A percentile compares a stretch with the other conserved stretches of the same genome.
Evolutionary conservation across 352 stramenopile species (phyloP).

Genomic region (Phytophthora capsici): DNA sequence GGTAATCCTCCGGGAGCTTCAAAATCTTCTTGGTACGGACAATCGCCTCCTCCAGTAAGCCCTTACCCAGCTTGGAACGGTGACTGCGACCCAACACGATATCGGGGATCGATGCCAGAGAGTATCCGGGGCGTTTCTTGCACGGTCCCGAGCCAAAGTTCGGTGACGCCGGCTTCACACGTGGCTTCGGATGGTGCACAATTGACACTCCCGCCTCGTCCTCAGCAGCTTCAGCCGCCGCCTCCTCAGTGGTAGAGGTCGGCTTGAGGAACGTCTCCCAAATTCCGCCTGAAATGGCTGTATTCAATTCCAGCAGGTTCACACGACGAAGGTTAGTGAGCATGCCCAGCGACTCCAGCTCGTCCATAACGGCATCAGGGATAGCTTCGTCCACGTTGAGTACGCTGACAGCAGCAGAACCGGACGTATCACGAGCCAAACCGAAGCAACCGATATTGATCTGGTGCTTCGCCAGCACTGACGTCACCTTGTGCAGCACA

Average conservation of each 20-base stretch:
- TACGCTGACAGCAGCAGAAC: constrained; percentile 80
- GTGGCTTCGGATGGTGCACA: constrained; percentile 69
- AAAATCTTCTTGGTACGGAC: constrained; percentile 95
- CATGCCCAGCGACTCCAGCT: constrained; percentile 74
- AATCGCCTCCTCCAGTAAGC: constrained; percentile 95
- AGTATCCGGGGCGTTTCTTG: constrained; percentile 98
- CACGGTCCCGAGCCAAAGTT: constrained; percentile 98
- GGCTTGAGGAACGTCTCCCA: constrained; percentile 74
- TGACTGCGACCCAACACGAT: constrained; percentile 95
- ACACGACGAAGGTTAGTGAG: constrained; percentile 89
- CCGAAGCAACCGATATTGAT: constrained; percentile 97
- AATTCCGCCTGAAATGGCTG: constrained; percentile 48
- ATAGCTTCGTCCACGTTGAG: constrained; percentile 92
- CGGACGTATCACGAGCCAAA: constrained; percentile 76
- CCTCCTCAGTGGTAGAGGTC: constrained; percentile 32
- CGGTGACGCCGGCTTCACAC: constrained; percentile 81
- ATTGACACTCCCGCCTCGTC: constrained; percentile 50
- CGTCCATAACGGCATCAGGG: constrained; percentile 82
- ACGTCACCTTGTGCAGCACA: constrained; percentile 94
- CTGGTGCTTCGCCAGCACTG: constrained; percentile 89
- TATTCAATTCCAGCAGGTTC: constrained; percentile 81
- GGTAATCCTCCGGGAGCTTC: constrained; percentile 95
- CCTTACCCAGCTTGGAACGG: constrained; percentile 97
- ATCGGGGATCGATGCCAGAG: constrained; percentile 87
- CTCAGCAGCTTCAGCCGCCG: constrained; percentile 23